Evolutionary conservation across 805 yeast genomes (phyloP).

Genomic region (Saturnispora besseyi): DNA sequence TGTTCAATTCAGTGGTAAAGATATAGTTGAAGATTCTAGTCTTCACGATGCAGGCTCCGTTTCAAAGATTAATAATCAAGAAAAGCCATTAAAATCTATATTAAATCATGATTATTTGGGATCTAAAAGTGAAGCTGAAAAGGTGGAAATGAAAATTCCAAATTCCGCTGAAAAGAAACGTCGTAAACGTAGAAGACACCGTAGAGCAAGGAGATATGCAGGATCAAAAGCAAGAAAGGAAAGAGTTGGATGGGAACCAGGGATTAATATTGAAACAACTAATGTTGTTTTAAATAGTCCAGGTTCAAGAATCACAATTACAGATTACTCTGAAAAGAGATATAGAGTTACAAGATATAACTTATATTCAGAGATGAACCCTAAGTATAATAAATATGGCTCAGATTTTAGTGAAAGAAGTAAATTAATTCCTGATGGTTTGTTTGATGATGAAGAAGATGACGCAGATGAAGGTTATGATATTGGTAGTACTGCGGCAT

Average conservation of each 20-base stretch:
- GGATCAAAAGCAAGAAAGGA: slow-evolving; percentile 33
- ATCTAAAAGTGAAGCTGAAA: not conserved
- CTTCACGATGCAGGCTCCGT: not conserved
- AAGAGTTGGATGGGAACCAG: slow-evolving; percentile 51
- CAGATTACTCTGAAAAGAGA: slow-evolving; percentile 39
- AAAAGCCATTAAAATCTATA: not conserved
- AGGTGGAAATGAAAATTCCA: not conserved
- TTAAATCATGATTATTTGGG: not conserved
- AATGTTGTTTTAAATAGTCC: slow-evolving; percentile 41
- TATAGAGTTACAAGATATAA: slow-evolving; percentile 39
- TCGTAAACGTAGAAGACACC: not conserved
- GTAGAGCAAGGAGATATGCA: slow-evolving; percentile 23
- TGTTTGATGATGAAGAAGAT: slow-evolving; percentile 10
- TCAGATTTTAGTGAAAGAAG: slow-evolving; percentile 5
- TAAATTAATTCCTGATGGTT: not conserved
- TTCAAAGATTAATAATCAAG: not conserved
- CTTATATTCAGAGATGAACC: slow-evolving; percentile 24
- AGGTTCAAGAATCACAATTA: slow-evolving; percentile 45
- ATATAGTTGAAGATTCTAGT: slow-evolving; percentile 1
- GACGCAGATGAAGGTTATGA: slow-evolving; percentile 8
- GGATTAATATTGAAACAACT: slow-evolving; percentile 43
- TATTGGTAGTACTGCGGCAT: not conserved
- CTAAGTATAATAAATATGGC: slow-evolving; percentile 15
- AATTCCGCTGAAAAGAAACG: not conserved
- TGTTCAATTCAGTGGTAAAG: not conserved